Evolutionary conservation across 2,329 filamentous ascomycete genomes (phyloP).

Genomic region (Pseudodiploospora longispora): DNA sequence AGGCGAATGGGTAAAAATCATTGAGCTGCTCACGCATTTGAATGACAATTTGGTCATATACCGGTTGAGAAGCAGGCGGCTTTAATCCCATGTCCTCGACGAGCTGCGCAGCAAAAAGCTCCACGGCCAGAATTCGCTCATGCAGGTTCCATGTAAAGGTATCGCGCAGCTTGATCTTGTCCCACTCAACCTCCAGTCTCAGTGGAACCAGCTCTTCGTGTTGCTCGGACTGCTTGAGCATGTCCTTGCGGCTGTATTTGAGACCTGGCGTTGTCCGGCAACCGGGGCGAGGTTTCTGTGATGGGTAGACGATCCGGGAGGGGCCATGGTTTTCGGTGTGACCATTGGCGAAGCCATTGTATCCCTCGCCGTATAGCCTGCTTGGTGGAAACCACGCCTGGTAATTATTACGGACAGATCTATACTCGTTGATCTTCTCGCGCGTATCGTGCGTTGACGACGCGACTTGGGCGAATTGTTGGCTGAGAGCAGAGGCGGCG

Average conservation of each 20-base stretch:
- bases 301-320: conserved; percentile 66
- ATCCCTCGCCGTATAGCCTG: conserved; percentile 64
- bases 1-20: conserved; percentile 90
- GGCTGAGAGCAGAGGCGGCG: conserved; percentile 43
- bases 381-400: conserved; percentile 48
- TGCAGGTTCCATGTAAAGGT: conserved; percentile 98
- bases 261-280: conserved; percentile 66
- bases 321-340: conserved; percentile 64
- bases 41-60: conserved; percentile 50
- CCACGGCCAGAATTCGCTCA: conserved; percentile 71
- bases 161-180: conserved; percentile 90
- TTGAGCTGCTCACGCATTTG: conserved; percentile 84
- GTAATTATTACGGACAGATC: conserved; percentile 47
- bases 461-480: conserved; percentile 45
- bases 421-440: conserved; percentile 63
- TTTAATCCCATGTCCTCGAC: conserved; percentile 85
- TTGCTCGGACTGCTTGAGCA: conserved; percentile 79
- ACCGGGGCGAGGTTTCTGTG: conserved; percentile 66
- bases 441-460: conserved; percentile 55
- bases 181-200: conserved; percentile 86
- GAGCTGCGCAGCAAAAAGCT: conserved; percentile 80
- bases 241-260: conserved; percentile 69
- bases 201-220: conserved; percentile 88
- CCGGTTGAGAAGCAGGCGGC: conserved; percentile 57
- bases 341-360: conserved; percentile 82